Evolutionary conservation across 106 monocot genomes (phyloP), one percentile per base, ranked within the genome.

Genomic region (Apostasia ramifera): DNA sequence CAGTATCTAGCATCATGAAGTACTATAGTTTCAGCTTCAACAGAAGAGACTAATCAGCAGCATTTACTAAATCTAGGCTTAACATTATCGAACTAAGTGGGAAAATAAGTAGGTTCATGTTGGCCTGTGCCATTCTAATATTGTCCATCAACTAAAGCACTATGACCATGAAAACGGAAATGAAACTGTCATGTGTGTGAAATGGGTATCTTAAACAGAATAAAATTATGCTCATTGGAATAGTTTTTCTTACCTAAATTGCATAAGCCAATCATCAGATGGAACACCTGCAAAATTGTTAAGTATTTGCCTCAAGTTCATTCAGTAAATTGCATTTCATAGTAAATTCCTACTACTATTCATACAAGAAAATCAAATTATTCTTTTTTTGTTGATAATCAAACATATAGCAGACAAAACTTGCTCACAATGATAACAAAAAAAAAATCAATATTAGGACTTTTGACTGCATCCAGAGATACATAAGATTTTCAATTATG

Each of bases 181-280:
- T 65, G 37, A 48, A 65, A 44, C 26, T 13, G 43, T n/a, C 7
- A 47, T 1, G 65, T 4, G 37, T 37, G 48, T 65, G 3, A 47
- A 4, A 47, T 14, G 37, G 48, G 48, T 65, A 26, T 8, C 47
- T 12, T 48, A 7, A 7, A 48, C 48, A 15, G 65, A 65, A 47
- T 8, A 3, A 13, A n/a, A 44, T n/a, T 40, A 6, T 26, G 40
- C 48, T 48, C 13, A 65, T 12, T 56, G 26, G 52, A 49, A 51
- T 1, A 49, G 55, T 3, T 49, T 59, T 63, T 55, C 81, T 77
- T 72, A 93, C 92, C 88, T 76, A 81, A 52, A 70, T 81, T 88
- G 68, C 78, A 93, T 61, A 76, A 81, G 56, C 88, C 92, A 77
- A 93, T 88, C 81, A 93, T 77, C 53, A 93, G 70, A 78, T 88